These are phyloP conservation scores for Passalora sequoiae DNA, from an alignment of 2,329 filamentous ascomycete species.

Conservation along the genomic window DNA sequence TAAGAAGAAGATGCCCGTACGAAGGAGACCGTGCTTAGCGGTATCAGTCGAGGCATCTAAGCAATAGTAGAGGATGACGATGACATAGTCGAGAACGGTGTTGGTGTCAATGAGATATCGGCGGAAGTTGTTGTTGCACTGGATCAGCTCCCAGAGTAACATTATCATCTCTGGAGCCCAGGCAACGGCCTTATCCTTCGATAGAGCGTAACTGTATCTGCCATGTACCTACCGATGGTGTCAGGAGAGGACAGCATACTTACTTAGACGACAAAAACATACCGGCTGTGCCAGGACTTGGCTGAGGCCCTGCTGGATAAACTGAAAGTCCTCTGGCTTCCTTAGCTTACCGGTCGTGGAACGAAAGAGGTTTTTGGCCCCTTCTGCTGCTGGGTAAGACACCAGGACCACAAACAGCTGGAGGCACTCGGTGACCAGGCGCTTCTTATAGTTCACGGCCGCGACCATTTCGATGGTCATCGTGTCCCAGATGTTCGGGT, in stretches of 20 bases:
- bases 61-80: slow-evolving; percentile 86
- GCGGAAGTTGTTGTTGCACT: slow-evolving; percentile 95
- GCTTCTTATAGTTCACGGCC: slow-evolving; percentile 68
- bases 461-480: slow-evolving; percentile 90
- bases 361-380: slow-evolving; percentile 78
- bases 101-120: slow-evolving; percentile 97
- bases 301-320: slow-evolving; percentile 51
- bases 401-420: slow-evolving; percentile 72
- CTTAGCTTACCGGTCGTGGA: slow-evolving; percentile 88
- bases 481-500: slow-evolving; percentile 86
- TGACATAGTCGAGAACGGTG: slow-evolving; percentile 84
- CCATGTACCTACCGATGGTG: slow-evolving; percentile 61
- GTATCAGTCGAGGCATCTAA: slow-evolving; percentile 81
- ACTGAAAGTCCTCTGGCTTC: slow-evolving; percentile 93
- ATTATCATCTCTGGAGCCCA: slow-evolving; percentile 95
- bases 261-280: slow-evolving; percentile 13
- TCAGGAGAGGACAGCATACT: slow-evolving; percentile 24
- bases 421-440: slow-evolving; percentile 83
- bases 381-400: slow-evolving; percentile 27
- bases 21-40: slow-evolving; percentile 83
- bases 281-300: slow-evolving; percentile 74
- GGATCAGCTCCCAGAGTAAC: slow-evolving; percentile 93
- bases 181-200: slow-evolving; percentile 70
- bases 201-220: slow-evolving; percentile 77
- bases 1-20: slow-evolving; percentile 95